Conservation (phyloP, 148 eudicot species). For the Tetragonia tetragonoides region DNA sequence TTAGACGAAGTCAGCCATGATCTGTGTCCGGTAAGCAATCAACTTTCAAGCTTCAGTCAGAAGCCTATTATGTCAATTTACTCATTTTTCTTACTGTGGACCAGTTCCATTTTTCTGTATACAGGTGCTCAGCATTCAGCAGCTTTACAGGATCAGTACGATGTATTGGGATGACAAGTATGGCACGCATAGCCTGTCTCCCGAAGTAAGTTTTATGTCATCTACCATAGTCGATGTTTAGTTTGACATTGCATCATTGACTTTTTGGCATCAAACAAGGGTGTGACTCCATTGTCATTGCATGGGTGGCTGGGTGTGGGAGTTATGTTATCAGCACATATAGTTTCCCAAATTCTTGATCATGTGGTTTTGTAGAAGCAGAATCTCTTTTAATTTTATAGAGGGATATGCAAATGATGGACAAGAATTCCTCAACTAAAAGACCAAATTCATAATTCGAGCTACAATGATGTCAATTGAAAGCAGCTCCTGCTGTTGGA, state of each 20-base stretch:
- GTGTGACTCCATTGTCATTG: too few relatives aligned
- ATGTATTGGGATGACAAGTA: slow-evolving; percentile 99
- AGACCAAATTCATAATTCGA: too few relatives aligned
- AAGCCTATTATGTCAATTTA: slow-evolving; percentile 5
- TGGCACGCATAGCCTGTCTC: slow-evolving; percentile 86
- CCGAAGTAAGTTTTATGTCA: slow-evolving; percentile 57
- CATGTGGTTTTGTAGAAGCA: too few relatives aligned
- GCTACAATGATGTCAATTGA: too few relatives aligned
- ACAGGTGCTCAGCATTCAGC: slow-evolving; percentile 87
- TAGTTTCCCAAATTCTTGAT: too few relatives aligned
- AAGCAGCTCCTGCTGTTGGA: too few relatives aligned
- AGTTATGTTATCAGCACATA: too few relatives aligned
- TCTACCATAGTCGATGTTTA: neutral
- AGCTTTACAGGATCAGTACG: slow-evolving; percentile 89
- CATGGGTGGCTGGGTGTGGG: too few relatives aligned
- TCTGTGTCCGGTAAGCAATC: slow-evolving; percentile 75
- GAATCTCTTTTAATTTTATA: too few relatives aligned
- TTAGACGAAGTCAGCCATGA: slow-evolving; percentile 92
- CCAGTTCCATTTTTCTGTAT: slow-evolving; percentile 23
- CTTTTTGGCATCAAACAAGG: neutral
- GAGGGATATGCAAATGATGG: too few relatives aligned
- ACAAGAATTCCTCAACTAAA: too few relatives aligned
- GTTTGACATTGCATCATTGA: neutral
- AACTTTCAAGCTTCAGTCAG: slow-evolving; percentile 15
- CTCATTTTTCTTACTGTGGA: slow-evolving; percentile 22